These are phyloP conservation scores for Fomitopsis palustris DNA, from an alignment of 1,284 basidiomycete species.

Conservation along the genomic window DNA sequence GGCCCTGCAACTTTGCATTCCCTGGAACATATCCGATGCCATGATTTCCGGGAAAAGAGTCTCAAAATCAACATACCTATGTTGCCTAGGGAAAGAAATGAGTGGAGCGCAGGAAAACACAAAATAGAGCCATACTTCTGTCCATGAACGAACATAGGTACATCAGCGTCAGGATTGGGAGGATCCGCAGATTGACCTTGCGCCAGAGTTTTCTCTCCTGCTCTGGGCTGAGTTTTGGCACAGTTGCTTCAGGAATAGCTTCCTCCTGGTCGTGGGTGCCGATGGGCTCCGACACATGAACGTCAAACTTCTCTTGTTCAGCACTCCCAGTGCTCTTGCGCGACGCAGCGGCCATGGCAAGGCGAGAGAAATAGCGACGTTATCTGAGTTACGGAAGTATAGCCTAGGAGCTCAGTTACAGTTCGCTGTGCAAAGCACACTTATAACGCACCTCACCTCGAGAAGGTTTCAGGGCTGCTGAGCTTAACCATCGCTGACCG, in stretches of 20 bases:
- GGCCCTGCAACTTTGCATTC: constrained; percentile 63
- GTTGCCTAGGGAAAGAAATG: neutral
- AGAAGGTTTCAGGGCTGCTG: too few species aligned
- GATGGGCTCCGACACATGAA: too few species aligned
- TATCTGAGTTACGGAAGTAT: too few species aligned
- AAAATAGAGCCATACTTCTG: neutral
- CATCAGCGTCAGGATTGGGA: constrained; percentile 45
- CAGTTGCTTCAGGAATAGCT: neutral
- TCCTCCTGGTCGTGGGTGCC: too few species aligned
- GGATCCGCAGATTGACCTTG: constrained; percentile 59
- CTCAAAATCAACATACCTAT: neutral
- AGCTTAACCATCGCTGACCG: too few species aligned
- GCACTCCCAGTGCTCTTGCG: too few species aligned
- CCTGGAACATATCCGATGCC: constrained; percentile 31
- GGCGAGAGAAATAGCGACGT: too few species aligned
- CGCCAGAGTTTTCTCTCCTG: constrained; percentile 57
- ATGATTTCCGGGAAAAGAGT: neutral
- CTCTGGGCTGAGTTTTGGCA: constrained; percentile 39
- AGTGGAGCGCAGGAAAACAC: neutral
- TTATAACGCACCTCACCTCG: too few species aligned
- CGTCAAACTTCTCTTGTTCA: too few species aligned
- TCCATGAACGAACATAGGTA: constrained; percentile 8
- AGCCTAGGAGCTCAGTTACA: too few species aligned
- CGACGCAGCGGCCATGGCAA: too few species aligned
- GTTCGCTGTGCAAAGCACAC: too few species aligned